Percentiles rank a stretch among this genome's conserved stretches.
phyloP scores from a whole-genome alignment of 2,329 filamentous ascomycete species.

The Fusarium sp. region DNA sequence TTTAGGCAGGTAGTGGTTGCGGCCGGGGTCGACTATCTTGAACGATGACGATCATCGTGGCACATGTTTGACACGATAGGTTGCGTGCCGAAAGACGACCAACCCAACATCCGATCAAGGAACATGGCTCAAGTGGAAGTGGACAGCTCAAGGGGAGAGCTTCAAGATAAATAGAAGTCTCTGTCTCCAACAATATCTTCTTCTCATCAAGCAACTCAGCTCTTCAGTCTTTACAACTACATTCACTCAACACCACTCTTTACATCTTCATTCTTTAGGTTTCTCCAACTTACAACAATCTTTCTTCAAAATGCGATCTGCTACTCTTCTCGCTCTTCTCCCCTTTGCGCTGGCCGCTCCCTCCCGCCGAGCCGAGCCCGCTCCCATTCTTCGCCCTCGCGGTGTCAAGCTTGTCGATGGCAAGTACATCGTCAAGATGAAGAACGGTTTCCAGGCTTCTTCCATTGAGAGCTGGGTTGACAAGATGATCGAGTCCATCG shows the following conservation, averaged over 20 bases:
- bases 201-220: slow-evolving; percentile 33
- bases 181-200: background rate
- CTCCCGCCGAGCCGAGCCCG: slow-evolving; percentile 48
- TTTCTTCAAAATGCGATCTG: slow-evolving; percentile 48
- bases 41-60: slow-evolving; percentile 23
- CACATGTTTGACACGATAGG: slow-evolving; percentile 34
- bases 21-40: slow-evolving; percentile 25
- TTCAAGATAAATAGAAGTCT: slow-evolving; percentile 35
- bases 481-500: slow-evolving; percentile 44
- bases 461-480: slow-evolving; percentile 33
- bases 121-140: background rate
- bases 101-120: slow-evolving; percentile 1
- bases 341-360: slow-evolving; percentile 50
- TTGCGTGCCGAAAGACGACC: slow-evolving; percentile 16
- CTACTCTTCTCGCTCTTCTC: slow-evolving; percentile 50
- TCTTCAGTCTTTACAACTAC: slow-evolving; percentile 27
- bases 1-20: slow-evolving; percentile 38
- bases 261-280: slow-evolving; percentile 12
- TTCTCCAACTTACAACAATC: slow-evolving; percentile 2
- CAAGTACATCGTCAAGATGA: slow-evolving; percentile 56
- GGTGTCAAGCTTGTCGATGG: slow-evolving; percentile 48
- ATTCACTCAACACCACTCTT: slow-evolving; percentile 27
- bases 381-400: slow-evolving; percentile 51
- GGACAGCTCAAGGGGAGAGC: slow-evolving; percentile 3
- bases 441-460: slow-evolving; percentile 33